phyloP scores from a whole-genome alignment of 768 basidiomycete genomes.

The Termitomyces sp. region DNA sequence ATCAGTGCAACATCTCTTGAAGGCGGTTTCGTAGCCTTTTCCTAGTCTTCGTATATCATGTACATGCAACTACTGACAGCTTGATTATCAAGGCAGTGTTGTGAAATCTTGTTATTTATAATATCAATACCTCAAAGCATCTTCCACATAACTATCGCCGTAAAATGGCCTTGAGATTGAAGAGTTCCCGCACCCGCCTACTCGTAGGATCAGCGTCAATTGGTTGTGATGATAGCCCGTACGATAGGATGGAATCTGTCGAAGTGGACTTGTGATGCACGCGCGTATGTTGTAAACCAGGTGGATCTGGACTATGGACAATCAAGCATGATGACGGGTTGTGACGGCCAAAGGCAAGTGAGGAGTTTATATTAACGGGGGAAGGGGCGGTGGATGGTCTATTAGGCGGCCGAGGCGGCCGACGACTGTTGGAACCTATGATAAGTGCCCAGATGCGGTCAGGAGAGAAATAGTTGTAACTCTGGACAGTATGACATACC shows the following conservation, averaged over 20 bases:
- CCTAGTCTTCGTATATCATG: slow-evolving; percentile 8
- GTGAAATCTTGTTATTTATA: neutral
- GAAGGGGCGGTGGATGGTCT: slow-evolving; percentile 50
- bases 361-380: slow-evolving; percentile 20
- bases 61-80: slow-evolving; percentile 18
- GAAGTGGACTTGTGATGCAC: slow-evolving; percentile 49
- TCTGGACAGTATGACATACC: neutral
- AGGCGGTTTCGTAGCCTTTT: slow-evolving; percentile 21
- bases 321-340: slow-evolving; percentile 5
- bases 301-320: neutral
- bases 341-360: slow-evolving; percentile 15
- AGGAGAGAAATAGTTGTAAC: neutral
- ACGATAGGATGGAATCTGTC: slow-evolving; percentile 46
- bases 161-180: slow-evolving; percentile 40
- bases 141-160: slow-evolving; percentile 23
- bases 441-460: slow-evolving; percentile 2
- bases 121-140: neutral
- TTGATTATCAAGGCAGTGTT: slow-evolving; percentile 5
- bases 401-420: slow-evolving; percentile 22
- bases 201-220: slow-evolving; percentile 34
- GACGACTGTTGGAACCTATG: slow-evolving; percentile 7
- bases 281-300: slow-evolving; percentile 14
- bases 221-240: slow-evolving; percentile 12
- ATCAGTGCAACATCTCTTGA: slow-evolving; percentile 42
- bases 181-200: slow-evolving; percentile 35